Percentiles rank a stretch among this genome's conserved stretches.
phyloP scores from a whole-genome alignment of 495 filamentous ascomycete genomes.

The Filosporella fistucella region DNA sequence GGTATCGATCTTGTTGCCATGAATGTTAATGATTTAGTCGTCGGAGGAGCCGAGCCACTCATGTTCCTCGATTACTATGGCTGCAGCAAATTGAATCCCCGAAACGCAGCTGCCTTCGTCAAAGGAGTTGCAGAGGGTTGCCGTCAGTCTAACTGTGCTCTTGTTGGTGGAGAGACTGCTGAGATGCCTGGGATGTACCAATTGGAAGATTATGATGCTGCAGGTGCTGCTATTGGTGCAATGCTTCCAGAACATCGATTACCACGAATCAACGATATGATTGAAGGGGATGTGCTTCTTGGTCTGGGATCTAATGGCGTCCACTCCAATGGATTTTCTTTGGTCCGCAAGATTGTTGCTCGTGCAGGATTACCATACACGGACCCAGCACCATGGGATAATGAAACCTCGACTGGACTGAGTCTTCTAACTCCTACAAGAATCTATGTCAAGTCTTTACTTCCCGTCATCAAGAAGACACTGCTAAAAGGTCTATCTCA shows the following conservation, averaged over 20 bases:
- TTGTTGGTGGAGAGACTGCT: constrained; percentile 93
- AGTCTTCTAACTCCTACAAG: constrained; percentile 74
- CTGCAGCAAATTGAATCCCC: constrained; percentile 75
- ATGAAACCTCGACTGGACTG: constrained; percentile 53
- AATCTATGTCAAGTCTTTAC: constrained; percentile 73
- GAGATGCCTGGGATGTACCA: constrained; percentile 95
- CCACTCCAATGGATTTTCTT: constrained; percentile 94
- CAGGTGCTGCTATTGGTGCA: constrained; percentile 81
- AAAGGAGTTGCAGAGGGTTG: constrained; percentile 85
- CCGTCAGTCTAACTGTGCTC: constrained; percentile 56
- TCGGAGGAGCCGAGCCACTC: constrained; percentile 88
- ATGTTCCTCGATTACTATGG: constrained; percentile 97
- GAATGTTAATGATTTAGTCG: constrained; percentile 97
- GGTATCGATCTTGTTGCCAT: constrained; percentile 96
- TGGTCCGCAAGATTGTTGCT: constrained; percentile 83
- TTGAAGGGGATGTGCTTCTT: constrained; percentile 73
- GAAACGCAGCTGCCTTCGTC: constrained; percentile 74
- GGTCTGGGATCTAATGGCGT: constrained; percentile 78
- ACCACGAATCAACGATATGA: constrained; percentile 73
- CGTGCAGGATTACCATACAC: constrained; percentile 62
- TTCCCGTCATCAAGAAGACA: constrained; percentile 54
- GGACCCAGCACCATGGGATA: constrained; percentile 69
- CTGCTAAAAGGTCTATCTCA: constrained; percentile 86
- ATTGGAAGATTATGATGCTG: constrained; percentile 81
- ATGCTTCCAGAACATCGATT: constrained; percentile 65